Conservation (phyloP, 177 flowering plant genomes). For the Vitis hybrid region DNA sequence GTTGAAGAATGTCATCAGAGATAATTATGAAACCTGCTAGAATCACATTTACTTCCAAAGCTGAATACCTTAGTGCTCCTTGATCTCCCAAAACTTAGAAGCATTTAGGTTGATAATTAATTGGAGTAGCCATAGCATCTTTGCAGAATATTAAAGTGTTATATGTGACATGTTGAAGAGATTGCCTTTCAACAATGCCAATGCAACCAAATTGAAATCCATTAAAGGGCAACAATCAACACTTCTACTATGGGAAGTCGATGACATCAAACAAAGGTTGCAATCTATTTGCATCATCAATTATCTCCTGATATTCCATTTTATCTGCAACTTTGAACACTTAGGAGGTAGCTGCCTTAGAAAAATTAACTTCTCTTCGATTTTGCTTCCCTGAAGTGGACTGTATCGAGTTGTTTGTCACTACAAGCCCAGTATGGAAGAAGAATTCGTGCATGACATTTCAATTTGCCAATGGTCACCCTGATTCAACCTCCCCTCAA, state of each 20-base stretch:
- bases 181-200: slow-evolving; percentile 9
- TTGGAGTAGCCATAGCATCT: slow-evolving; percentile 15
- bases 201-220: slow-evolving; percentile 1
- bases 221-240: neutral
- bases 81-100: slow-evolving; percentile 7
- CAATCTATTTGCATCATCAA: too few relatives aligned
- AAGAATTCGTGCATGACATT: too few relatives aligned
- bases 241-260: neutral
- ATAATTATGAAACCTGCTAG: slow-evolving; percentile 6
- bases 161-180: neutral
- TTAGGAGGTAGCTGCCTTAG: too few relatives aligned
- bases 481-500: too few relatives aligned
- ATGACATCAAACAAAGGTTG: too few relatives aligned
- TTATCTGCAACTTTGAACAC: too few relatives aligned
- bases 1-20: slow-evolving; percentile 13
- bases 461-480: too few relatives aligned
- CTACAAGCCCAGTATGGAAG: too few relatives aligned
- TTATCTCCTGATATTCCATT: too few relatives aligned
- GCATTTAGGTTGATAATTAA: neutral
- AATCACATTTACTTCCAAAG: slow-evolving; percentile 4
- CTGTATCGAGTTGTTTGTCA: too few relatives aligned
- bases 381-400: too few relatives aligned
- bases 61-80: slow-evolving; percentile 9
- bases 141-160: slow-evolving; percentile 1
- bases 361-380: too few relatives aligned